These are phyloP conservation scores for Yamadazyma dushanensis DNA, from an alignment of 1,139 yeast genomes.

Conservation along the genomic window DNA sequence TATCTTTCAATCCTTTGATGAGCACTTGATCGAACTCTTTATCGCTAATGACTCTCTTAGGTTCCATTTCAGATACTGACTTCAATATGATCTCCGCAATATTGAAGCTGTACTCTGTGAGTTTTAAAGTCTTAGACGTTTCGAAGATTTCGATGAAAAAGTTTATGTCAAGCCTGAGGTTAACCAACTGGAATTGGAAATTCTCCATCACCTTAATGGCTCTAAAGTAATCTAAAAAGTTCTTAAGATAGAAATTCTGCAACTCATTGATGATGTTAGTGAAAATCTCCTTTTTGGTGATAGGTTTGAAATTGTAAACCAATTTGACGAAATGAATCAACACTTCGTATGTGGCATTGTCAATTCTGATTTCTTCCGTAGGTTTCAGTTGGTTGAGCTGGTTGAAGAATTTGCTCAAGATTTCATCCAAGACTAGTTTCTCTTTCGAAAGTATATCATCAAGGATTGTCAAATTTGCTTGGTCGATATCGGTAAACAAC, in stretches of 20 bases:
- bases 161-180: slow-evolving; percentile 38
- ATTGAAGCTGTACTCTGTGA: slow-evolving; percentile 39
- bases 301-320: slow-evolving; percentile 42
- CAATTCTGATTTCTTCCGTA: slow-evolving; percentile 24
- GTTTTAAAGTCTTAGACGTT: slow-evolving; percentile 31
- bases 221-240: slow-evolving; percentile 34
- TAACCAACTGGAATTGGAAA: slow-evolving; percentile 15
- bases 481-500: slow-evolving; percentile 45
- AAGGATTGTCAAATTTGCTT: slow-evolving; percentile 41
- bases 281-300: slow-evolving; percentile 40
- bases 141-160: slow-evolving; percentile 46
- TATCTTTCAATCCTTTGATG: slow-evolving; percentile 29
- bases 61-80: slow-evolving; percentile 29
- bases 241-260: slow-evolving; percentile 37
- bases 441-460: slow-evolving; percentile 45
- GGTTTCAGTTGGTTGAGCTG: slow-evolving; percentile 11
- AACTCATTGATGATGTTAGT: slow-evolving; percentile 39
- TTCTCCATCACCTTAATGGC: slow-evolving; percentile 17
- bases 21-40: slow-evolving; percentile 31
- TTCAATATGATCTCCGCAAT: slow-evolving; percentile 35
- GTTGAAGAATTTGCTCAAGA: slow-evolving; percentile 30
- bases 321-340: slow-evolving; percentile 45
- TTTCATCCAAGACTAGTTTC: slow-evolving; percentile 34
- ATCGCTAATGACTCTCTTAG: slow-evolving; percentile 16
- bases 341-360: slow-evolving; percentile 42